Percentiles rank a stretch among this genome's conserved stretches.
Evolutionary conservation across 768 basidiomycete species (phyloP).

Genomic region (Cystofilobasidium capitatum): DNA sequence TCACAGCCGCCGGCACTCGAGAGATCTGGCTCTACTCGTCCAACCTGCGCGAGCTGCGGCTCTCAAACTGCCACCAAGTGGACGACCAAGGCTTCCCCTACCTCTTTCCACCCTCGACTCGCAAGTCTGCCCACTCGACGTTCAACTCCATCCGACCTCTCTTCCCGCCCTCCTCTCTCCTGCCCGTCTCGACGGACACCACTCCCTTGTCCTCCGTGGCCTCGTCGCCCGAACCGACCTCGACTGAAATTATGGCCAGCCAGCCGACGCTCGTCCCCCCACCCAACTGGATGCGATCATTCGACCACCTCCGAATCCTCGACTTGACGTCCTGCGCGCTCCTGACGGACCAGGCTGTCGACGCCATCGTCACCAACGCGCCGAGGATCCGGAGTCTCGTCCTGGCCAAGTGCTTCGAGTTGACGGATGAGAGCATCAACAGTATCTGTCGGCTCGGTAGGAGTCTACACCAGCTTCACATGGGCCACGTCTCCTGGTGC

Average conservation of each 20-base stretch:
- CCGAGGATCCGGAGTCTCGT: slow-evolving; percentile 78
- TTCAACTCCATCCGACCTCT: slow-evolving; percentile 39
- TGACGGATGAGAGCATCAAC: slow-evolving; percentile 74
- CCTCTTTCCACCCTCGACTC: slow-evolving; percentile 42
- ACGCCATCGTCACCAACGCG: slow-evolving; percentile 68
- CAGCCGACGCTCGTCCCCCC: slow-evolving; percentile 4
- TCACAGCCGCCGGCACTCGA: slow-evolving; percentile 68
- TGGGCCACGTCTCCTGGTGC: slow-evolving; percentile 64
- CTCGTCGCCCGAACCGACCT: slow-evolving; percentile 7
- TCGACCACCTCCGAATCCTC: slow-evolving; percentile 83
- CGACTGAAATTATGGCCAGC: no score
- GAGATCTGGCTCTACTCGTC: slow-evolving; percentile 70
- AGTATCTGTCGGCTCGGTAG: slow-evolving; percentile 80
- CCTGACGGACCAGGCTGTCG: slow-evolving; percentile 71
- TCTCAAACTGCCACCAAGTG: slow-evolving; percentile 66
- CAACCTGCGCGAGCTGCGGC: slow-evolving; percentile 82
- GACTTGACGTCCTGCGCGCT: slow-evolving; percentile 78
- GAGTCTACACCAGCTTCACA: slow-evolving; percentile 85
- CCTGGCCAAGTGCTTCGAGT: slow-evolving; percentile 66
- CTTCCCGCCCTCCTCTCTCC: neutral
- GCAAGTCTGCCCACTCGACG: slow-evolving; percentile 37
- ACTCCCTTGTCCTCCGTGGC: neutral
- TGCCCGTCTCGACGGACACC: neutral
- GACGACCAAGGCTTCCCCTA: slow-evolving; percentile 81
- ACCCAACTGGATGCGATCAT: slow-evolving; percentile 31